phyloP scores from a whole-genome alignment of 139 green algal genomes.

The Chlorella sorokiniana region DNA sequence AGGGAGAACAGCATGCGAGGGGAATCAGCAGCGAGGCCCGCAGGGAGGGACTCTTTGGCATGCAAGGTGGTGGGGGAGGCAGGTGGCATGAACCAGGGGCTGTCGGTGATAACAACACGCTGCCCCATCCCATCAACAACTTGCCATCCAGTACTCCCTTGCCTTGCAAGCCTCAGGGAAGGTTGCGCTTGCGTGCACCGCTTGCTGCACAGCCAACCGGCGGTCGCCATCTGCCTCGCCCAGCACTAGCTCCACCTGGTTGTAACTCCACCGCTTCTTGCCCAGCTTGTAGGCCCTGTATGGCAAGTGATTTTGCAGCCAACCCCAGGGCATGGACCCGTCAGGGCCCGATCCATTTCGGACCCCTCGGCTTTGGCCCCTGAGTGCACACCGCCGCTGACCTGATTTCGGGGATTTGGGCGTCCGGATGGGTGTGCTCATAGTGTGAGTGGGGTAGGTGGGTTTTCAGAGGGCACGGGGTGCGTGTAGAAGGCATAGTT shows the following conservation, averaged over 20 bases:
- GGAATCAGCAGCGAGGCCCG: not conserved
- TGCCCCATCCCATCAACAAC: too few relatives aligned
- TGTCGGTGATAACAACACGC: too few relatives aligned
- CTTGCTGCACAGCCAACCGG: conserved; percentile 20
- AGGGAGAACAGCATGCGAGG: not conserved
- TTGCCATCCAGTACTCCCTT: not conserved
- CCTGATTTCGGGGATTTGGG: not conserved
- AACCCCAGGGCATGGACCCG: too few relatives aligned
- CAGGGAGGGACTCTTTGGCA: not conserved
- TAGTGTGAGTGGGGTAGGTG: not conserved
- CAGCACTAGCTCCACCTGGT: conserved; percentile 59
- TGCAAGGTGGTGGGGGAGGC: too few relatives aligned
- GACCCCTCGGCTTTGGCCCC: too few relatives aligned
- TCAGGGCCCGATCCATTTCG: too few relatives aligned
- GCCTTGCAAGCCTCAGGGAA: not conserved
- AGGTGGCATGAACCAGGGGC: too few relatives aligned
- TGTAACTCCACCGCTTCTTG: conserved; percentile 70
- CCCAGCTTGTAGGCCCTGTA: conserved; percentile 68
- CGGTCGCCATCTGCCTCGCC: conserved; percentile 15
- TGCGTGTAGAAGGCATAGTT: too few relatives aligned
- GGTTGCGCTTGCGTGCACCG: not conserved
- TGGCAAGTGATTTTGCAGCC: too few relatives aligned
- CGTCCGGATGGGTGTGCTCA: not conserved
- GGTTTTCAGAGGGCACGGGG: not conserved
- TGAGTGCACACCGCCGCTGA: not conserved